A percentile compares a stretch with the other conserved stretches of the same genome.
phyloP scores from a whole-genome alignment of 2,329 filamentous ascomycete genomes.

The Exutisphaerella laricina region DNA sequence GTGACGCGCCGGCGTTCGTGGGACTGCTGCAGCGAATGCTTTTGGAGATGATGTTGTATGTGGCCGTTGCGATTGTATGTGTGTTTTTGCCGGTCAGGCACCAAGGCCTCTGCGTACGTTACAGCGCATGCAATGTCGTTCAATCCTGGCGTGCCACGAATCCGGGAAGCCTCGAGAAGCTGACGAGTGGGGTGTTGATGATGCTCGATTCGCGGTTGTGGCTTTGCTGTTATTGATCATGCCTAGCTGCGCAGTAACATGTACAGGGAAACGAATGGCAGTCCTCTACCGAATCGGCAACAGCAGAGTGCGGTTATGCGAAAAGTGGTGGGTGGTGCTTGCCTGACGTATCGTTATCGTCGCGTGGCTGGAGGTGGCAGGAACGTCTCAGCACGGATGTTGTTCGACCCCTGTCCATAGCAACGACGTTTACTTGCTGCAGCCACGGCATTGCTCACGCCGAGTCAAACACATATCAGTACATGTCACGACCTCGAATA shows the following conservation, averaged over 20 bases:
- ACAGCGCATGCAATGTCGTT: constrained; percentile 1
- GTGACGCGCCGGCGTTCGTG: constrained; percentile 3
- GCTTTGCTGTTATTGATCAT: neutral
- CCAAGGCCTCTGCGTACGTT: constrained; percentile 1
- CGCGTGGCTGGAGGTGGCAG: constrained; percentile 7
- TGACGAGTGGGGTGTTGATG: neutral
- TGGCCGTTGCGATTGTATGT: too few relatives aligned
- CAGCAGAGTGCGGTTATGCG: neutral
- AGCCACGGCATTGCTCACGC: too few relatives aligned
- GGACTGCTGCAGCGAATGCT: too few relatives aligned
- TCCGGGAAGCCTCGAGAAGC: neutral
- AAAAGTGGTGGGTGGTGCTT: neutral
- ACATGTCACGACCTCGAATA: too few relatives aligned
- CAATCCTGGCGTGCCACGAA: constrained; percentile 3
- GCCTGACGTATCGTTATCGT: constrained; percentile 3
- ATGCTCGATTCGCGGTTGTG: neutral
- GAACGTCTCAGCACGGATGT: neutral
- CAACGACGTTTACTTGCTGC: neutral
- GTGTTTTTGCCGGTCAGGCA: neutral
- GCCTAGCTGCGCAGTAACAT: neutral
- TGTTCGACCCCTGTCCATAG: neutral
- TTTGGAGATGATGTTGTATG: too few relatives aligned
- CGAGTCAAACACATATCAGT: too few relatives aligned
- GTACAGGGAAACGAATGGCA: constrained; percentile 1
- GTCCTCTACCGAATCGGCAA: neutral